Evolutionary conservation across 164 flowering plant species (phyloP).

Genomic region (Pachysandra terminalis): DNA sequence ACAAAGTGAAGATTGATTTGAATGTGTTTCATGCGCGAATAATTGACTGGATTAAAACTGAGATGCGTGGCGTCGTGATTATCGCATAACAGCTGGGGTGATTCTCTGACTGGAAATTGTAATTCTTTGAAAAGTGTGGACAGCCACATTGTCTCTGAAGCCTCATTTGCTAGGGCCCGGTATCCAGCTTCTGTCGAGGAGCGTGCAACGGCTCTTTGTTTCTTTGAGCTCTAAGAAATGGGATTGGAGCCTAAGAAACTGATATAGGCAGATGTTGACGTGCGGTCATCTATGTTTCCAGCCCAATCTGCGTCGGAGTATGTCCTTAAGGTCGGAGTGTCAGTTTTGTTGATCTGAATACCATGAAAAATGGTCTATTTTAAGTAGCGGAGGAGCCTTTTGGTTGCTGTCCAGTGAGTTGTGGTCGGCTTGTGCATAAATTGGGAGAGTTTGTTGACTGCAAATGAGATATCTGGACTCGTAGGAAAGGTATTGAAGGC

Average conservation of each 20-base stretch:
- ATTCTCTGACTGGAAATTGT: not conserved
- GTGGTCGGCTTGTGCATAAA: not conserved
- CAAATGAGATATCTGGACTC: not conserved
- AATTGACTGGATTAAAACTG: not conserved
- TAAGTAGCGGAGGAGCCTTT: not conserved
- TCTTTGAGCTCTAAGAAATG: not conserved
- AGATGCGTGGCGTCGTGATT: constrained; percentile 8
- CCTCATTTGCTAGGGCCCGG: not conserved
- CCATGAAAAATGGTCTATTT: not conserved
- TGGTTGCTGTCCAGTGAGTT: not conserved
- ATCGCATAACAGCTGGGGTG: constrained; percentile 9
- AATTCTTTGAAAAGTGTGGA: constrained; percentile 2
- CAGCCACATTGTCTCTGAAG: constrained; percentile 2
- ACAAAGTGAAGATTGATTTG: constrained; percentile 4
- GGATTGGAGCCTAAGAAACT: not conserved
- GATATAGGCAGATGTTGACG: not conserved
- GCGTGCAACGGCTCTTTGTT: not conserved
- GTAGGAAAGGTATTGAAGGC: not conserved
- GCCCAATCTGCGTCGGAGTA: not conserved
- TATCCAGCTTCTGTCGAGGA: not conserved
- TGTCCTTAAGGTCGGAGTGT: constrained; percentile 5
- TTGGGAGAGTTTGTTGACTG: not conserved
- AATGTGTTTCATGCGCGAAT: constrained; percentile 1
- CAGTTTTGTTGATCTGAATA: constrained; percentile 7
- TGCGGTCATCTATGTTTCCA: not conserved